Evolutionary conservation across 345 rosid species (phyloP), one percentile per base, ranked within the genome.

Genomic region (Aquilaria malaccensis): DNA sequence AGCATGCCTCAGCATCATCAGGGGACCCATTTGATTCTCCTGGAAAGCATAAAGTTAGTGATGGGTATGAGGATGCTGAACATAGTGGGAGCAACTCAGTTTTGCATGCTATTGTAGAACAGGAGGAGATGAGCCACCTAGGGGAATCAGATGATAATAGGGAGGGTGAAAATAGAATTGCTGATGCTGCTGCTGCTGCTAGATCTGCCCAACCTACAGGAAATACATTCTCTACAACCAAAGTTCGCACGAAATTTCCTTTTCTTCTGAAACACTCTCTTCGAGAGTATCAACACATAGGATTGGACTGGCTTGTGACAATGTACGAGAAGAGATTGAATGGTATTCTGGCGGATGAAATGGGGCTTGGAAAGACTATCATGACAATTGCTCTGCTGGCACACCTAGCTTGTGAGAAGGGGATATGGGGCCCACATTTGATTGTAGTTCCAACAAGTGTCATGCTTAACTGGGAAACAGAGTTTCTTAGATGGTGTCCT

Each of bases 391-490:
- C 99, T 63, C 81, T 95, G 68, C 99, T 95, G 69, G 97, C 96
- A 57, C 99, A 95, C 62, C 82, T 95, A 52, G 97, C 99, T 50
- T 91, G 97, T 63, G 99, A 95, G 70, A 95, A 88, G 77, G 99
- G 99, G 60, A 91, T 91, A 75, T 95, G 99, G 99, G 99, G 99
- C 64, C 99, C 99, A 51, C 99, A 95, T 84, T 89, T 95, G 50
- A 95, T 95, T 63, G 95, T 95, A 70, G 99, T 95, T 80, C 99
- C 99, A 53, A 95, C 99, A 47, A 95, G 97, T 83, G 99, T 95
- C 67, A 91, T 95, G 99, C 97, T 95, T 61, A 95, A 95, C 72
- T 95, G 99, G 99, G 99, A 95, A 85, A 95, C 99, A 64, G 99
- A 95, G 72, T 95, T 95, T 82, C 93, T 95, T 70, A 95, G 89